Conservation (phyloP, 1,284 basidiomycete species). For the Kalmanozyma brasiliensis region DNA sequence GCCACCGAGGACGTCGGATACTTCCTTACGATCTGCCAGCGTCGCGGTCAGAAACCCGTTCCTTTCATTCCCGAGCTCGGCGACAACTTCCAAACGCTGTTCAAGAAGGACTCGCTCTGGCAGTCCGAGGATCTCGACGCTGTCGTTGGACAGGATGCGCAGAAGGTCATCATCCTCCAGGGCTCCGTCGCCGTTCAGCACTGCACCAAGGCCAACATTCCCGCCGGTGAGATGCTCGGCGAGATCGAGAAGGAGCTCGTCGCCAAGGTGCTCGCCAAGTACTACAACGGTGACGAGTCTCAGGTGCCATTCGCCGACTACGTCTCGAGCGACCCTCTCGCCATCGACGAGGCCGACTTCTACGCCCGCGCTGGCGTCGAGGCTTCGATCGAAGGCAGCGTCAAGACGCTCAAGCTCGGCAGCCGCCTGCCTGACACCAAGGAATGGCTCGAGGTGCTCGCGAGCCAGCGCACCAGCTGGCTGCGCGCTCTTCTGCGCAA, state of each 20-base stretch:
- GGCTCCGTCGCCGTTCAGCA: conserved; percentile 94
- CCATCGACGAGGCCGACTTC: conserved; percentile 69
- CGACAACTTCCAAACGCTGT: conserved; percentile 79
- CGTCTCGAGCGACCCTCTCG: conserved; percentile 74
- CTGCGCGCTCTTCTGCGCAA: conserved; percentile 85
- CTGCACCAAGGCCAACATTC: conserved; percentile 87
- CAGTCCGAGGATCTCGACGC: conserved; percentile 98
- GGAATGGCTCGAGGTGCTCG: conserved; percentile 85
- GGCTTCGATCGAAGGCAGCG: conserved; percentile 72
- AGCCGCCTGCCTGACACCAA: conserved; percentile 61
- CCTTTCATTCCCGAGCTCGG: conserved; percentile 99
- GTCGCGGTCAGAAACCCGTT: conserved; percentile 96
- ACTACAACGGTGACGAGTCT: conserved; percentile 81
- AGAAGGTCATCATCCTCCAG: conserved; percentile 96
- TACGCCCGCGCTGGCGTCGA: conserved; percentile 70
- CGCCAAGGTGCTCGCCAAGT: conserved; percentile 81
- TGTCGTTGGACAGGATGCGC: conserved; percentile 90
- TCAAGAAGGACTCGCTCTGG: conserved; percentile 89
- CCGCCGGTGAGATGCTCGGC: conserved; percentile 89
- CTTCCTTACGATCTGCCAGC: conserved; percentile 93
- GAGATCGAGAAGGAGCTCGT: conserved; percentile 84
- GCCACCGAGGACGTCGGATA: conserved; percentile 94
- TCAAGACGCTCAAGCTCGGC: conserved; percentile 49
- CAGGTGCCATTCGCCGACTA: conserved; percentile 87
- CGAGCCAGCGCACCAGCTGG: conserved; percentile 85